A percentile compares a stretch with the other conserved stretches of the same genome.
phyloP scores from a whole-genome alignment of 2,329 filamentous ascomycete species.

The Ophiognomonia clavigignenti-juglandacearum region DNA sequence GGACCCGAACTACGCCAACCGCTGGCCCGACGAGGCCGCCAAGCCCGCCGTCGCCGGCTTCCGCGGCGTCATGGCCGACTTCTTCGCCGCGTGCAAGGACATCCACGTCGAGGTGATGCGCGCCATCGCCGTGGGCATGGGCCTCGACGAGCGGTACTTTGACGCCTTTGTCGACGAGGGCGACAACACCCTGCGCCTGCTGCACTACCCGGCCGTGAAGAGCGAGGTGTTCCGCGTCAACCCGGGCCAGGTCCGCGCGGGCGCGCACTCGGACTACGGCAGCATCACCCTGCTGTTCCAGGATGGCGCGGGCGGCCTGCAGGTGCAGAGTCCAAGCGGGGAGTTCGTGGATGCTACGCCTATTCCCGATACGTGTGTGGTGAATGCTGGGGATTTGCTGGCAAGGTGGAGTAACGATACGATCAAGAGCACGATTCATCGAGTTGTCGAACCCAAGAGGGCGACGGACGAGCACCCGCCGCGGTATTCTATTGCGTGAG shows the following conservation, averaged over 20 bases:
- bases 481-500: constrained; percentile 78
- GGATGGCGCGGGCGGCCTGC: constrained; percentile 50
- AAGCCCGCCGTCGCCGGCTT: constrained; percentile 51
- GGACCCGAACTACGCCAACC: constrained; percentile 62
- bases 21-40: constrained; percentile 60
- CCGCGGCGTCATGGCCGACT: constrained; percentile 66
- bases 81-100: constrained; percentile 68
- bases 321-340: constrained; percentile 65
- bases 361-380: constrained; percentile 74
- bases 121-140: constrained; percentile 79
- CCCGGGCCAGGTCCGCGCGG: constrained; percentile 68
- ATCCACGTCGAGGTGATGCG: constrained; percentile 78
- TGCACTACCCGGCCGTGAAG: constrained; percentile 70
- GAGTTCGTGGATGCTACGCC: constrained; percentile 79
- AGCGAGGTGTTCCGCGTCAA: constrained; percentile 62
- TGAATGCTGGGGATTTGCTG: constrained; percentile 85
- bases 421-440: constrained; percentile 85
- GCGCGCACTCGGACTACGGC: constrained; percentile 68
- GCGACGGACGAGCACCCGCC: constrained; percentile 60
- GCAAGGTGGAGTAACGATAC: constrained; percentile 87
- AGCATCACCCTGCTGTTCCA: constrained; percentile 60
- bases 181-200: constrained; percentile 66
- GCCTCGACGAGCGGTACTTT: constrained; percentile 67
- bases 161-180: constrained; percentile 66
- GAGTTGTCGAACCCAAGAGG: constrained; percentile 79